These are phyloP conservation scores for Cyamopsis tetragonoloba DNA, from an alignment of 306 rosid species.

Conservation along the genomic window DNA sequence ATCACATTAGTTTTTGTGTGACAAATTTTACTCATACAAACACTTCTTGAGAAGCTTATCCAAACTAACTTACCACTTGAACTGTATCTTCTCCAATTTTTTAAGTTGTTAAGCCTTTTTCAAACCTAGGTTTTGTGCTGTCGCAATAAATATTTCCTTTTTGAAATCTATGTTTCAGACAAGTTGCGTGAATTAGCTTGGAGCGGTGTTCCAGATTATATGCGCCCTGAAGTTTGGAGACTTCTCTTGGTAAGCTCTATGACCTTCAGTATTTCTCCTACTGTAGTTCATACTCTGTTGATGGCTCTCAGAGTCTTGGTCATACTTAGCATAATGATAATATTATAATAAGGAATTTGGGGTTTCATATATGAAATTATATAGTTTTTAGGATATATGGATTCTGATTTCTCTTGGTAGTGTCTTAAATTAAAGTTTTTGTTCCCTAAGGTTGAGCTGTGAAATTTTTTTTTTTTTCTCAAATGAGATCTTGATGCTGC, in stretches of 20 bases:
- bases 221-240: conserved; percentile 85
- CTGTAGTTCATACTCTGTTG: neutral
- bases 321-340: neutral
- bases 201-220: conserved; percentile 78
- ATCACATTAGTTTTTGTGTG: no score
- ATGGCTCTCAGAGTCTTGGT: neutral
- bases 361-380: neutral
- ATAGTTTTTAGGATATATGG: neutral
- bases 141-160: neutral
- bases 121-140: neutral
- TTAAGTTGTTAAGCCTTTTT: neutral
- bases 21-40: no score
- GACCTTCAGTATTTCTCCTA: conserved; percentile 12
- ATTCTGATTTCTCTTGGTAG: neutral
- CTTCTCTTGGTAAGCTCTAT: conserved; percentile 71
- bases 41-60: no score
- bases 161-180: conserved; percentile 42
- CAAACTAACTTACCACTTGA: no score
- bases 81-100: neutral
- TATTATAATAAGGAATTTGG: neutral
- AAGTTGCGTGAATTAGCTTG: conserved; percentile 85
- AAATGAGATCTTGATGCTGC: neutral
- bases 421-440: neutral
- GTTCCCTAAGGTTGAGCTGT: neutral
- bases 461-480: conserved; percentile 10